phyloP scores from a whole-genome alignment of 441 rosid species.

The Populus hybrid region DNA sequence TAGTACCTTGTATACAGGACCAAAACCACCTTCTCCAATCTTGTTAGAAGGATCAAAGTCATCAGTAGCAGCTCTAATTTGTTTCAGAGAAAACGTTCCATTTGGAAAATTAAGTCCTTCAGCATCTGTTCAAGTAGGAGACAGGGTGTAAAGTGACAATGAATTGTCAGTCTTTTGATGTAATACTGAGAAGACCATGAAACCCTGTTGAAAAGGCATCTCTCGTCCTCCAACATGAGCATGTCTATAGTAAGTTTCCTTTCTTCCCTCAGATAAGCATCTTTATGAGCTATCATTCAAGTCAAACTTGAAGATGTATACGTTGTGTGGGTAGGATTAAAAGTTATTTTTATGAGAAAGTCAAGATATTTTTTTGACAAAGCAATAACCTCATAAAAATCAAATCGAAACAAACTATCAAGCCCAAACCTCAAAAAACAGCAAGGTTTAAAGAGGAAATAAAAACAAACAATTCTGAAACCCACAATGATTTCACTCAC shows the following conservation, averaged over 20 bases:
- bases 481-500: too few species aligned
- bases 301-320: too few species aligned
- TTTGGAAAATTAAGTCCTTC: slow-evolving; percentile 20
- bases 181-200: neutral
- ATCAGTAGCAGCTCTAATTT: slow-evolving; percentile 31
- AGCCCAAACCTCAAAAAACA: too few species aligned
- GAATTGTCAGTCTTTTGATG: neutral
- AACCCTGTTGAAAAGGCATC: neutral
- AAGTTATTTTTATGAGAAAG: too few species aligned
- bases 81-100: slow-evolving; percentile 31
- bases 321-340: too few species aligned
- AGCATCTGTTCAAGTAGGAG: slow-evolving; percentile 10
- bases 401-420: too few species aligned
- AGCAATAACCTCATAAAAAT: too few species aligned
- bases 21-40: slow-evolving; percentile 42
- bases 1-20: slow-evolving; percentile 35
- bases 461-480: too few species aligned
- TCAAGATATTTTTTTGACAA: too few species aligned
- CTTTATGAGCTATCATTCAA: neutral
- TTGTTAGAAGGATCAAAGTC: slow-evolving; percentile 29
- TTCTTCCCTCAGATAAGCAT: neutral
- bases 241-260: neutral
- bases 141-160: neutral
- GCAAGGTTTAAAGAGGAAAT: too few species aligned
- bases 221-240: neutral